Conservation (phyloP, 148 eudicot species). For the Bassia scoparia region DNA sequence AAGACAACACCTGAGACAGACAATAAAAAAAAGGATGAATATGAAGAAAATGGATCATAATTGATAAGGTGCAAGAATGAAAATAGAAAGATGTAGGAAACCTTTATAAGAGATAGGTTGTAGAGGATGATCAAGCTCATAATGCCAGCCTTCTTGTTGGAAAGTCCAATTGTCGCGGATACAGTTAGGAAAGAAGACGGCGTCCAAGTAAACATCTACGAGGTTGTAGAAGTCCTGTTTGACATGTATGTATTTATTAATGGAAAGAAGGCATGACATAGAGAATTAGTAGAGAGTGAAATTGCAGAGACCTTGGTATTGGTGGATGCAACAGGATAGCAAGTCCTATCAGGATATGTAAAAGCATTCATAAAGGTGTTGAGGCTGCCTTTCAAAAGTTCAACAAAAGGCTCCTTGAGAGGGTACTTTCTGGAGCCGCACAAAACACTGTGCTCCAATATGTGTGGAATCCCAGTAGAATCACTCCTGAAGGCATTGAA, state of each 20-base stretch:
- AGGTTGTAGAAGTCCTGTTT: slow-evolving; percentile 91
- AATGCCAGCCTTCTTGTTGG: slow-evolving; percentile 99
- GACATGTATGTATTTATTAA: slow-evolving; percentile 8
- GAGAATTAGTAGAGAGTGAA: no score
- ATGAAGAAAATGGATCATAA: not conserved
- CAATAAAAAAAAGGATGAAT: not conserved
- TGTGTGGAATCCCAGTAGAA: slow-evolving; percentile 99
- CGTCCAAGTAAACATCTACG: slow-evolving; percentile 98
- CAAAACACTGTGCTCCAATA: slow-evolving; percentile 89
- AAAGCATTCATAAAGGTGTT: slow-evolving; percentile 94
- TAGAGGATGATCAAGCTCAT: slow-evolving; percentile 83
- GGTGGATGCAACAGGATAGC: slow-evolving; percentile 99
- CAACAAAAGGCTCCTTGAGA: slow-evolving; percentile 95
- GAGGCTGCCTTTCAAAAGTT: slow-evolving; percentile 92
- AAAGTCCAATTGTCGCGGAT: slow-evolving; percentile 76
- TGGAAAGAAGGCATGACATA: no score
- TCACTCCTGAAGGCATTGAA: slow-evolving; percentile 69
- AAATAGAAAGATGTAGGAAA: not conserved
- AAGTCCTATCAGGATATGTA: slow-evolving; percentile 97
- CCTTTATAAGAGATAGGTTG: slow-evolving; percentile 64
- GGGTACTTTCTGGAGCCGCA: slow-evolving; percentile 99
- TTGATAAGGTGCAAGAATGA: not conserved
- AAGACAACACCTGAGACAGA: slow-evolving; percentile 79
- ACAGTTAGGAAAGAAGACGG: slow-evolving; percentile 95
- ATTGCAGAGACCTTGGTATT: slow-evolving; percentile 93